phyloP scores from a whole-genome alignment of 352 stramenopile species.

The Halophytophthora polymorphica region DNA sequence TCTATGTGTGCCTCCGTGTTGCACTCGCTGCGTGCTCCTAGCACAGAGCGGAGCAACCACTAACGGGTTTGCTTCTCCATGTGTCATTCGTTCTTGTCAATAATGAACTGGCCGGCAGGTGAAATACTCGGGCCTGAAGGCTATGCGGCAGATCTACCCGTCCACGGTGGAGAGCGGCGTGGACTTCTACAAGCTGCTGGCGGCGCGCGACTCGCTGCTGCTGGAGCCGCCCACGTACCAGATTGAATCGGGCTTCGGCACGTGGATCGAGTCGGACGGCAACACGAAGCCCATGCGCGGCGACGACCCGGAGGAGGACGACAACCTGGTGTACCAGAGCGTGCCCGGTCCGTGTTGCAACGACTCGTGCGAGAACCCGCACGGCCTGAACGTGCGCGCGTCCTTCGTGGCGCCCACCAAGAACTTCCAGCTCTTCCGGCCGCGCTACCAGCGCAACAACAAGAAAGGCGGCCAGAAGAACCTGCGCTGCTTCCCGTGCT shows the following conservation, averaged over 20 bases:
- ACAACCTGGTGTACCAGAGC: constrained; percentile 69
- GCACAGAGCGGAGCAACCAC: no score
- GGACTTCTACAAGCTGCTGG: constrained; percentile 80
- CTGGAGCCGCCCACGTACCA: constrained; percentile 78
- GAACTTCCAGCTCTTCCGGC: constrained; percentile 75
- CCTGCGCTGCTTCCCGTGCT: constrained; percentile 84
- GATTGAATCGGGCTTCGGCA: constrained; percentile 81
- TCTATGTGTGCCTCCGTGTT: no score
- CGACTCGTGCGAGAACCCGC: constrained; percentile 80
- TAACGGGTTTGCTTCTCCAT: background rate
- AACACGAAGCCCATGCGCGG: constrained; percentile 78
- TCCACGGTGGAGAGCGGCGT: constrained; percentile 55
- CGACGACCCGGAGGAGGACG: constrained; percentile 62
- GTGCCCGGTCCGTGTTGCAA: constrained; percentile 77
- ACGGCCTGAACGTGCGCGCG: constrained; percentile 72
- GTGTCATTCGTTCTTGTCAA: background rate
- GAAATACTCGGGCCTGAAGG: constrained; percentile 71
- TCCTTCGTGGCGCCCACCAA: constrained; percentile 81
- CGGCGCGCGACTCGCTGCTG: constrained; percentile 70
- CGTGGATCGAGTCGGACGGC: constrained; percentile 79
- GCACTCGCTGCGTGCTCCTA: no score
- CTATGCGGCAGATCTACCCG: constrained; percentile 76
- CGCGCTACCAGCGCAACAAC: constrained; percentile 87
- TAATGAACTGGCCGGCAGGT: constrained; percentile 35
- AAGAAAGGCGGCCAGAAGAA: constrained; percentile 90